Base-by-base conservation (phyloP, 2,329 filamentous ascomycete genomes). In the Epichloe sp. region DNA sequence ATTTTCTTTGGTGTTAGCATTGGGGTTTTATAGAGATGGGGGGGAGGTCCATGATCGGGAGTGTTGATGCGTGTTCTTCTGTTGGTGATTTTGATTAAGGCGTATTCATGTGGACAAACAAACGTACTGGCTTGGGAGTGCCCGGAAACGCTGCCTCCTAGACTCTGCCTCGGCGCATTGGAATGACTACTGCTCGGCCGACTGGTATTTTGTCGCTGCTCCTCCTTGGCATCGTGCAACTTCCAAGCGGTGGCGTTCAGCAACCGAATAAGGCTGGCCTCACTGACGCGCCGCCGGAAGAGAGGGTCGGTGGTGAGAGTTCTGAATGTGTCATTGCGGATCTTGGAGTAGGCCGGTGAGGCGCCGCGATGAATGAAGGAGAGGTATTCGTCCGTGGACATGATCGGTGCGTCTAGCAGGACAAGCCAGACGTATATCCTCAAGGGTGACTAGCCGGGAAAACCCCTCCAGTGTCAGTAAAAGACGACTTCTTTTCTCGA, bases 361-460 rank as follows among this genome's bases (percentile, higher is more conserved):
- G 91, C 86, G 55, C 93, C 91, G 56, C 93, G 88, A 63, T 95
- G 89, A 57, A 98, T 85, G 44, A 97, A 84, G 52, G 80, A 78
- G 57, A 97, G 85, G 66, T 98, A 98, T 54, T 85, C 78, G 60
- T 95, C 87, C 53, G 93, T 95, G 44, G 83, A 78, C 56, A 96
- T 74, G 43, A 95, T 82, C 6, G 88, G 83, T 35, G 90, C 84
- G 63, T 95, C 87, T 59, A 98, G 84, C 12, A 98, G 80, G 58
- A 95, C 87, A 41, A 97, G 79, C 93, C 93, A 98, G 57, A 95
- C 81, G 67, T 98, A 97, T 65, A 97, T 94, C 61, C 93, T 85
- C 55, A 93, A 74, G 44, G 89, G 85, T 19, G 93, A 98, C 91
- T 95, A 47, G 37, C 15, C 14, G 14, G n/a, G 3, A 23, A 12